Percentiles rank a stretch among this genome's conserved stretches.
Evolutionary conservation across 192 early-diverging fungal genomes (phyloP).

Genomic region (Lunasporangiospora selenospora): DNA sequence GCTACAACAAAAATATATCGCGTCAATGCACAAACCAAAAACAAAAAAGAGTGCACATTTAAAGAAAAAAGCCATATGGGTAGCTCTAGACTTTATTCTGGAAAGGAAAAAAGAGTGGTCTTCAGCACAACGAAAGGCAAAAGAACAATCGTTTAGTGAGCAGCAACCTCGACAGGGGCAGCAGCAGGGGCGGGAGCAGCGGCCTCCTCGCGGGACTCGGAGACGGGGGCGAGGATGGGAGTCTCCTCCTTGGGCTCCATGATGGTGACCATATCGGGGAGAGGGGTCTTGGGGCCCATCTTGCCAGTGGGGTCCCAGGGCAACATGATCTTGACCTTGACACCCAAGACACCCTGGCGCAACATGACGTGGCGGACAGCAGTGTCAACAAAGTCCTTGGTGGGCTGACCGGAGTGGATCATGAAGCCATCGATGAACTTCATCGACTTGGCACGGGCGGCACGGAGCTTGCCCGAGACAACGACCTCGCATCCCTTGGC

Average conservation of each 20-base stretch:
- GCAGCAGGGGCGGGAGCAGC: constrained; percentile 31
- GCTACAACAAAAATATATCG: no score
- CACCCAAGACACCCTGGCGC: constrained; percentile 98
- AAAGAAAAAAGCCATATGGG: no score
- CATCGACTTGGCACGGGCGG: constrained; percentile 99
- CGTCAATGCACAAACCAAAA: no score
- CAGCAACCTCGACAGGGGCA: constrained; percentile 46
- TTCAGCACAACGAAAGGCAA: no score
- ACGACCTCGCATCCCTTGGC: constrained; percentile 99
- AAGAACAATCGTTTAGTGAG: no score
- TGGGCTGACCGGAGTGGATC: constrained; percentile 99
- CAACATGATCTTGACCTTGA: constrained; percentile 99
- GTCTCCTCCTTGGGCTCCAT: constrained; percentile 91
- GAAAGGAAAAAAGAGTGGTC: no score
- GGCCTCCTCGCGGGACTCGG: constrained; percentile 59
- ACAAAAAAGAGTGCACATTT: no score
- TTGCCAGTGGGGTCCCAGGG: constrained; percentile 90
- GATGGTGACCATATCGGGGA: constrained; percentile 97
- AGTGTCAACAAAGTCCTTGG: constrained; percentile 93
- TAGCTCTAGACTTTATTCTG: no score
- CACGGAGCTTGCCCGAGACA: constrained; percentile 99
- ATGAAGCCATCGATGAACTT: constrained; percentile 99
- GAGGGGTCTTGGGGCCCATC: constrained; percentile 92
- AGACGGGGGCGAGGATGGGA: constrained; percentile 69
- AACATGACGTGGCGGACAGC: constrained; percentile 98